These are phyloP conservation scores for Penicillium sp. DNA, from an alignment of 2,329 filamentous ascomycete species.

Conservation along the genomic window DNA sequence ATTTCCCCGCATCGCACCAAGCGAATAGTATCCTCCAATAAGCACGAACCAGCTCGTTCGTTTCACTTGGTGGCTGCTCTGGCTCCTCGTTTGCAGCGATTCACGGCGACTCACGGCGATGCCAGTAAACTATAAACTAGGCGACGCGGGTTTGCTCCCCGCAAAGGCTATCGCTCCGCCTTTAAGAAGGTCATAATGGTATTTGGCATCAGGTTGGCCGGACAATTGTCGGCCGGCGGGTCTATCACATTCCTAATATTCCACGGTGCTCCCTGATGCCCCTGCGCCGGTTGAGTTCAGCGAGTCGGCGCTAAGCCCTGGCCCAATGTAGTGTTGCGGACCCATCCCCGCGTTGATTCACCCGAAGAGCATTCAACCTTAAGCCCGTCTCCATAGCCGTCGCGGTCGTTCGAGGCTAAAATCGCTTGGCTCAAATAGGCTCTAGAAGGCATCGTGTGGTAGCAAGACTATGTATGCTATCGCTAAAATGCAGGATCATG, in stretches of 20 bases:
- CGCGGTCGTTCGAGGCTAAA: too few relatives aligned
- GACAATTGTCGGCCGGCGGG: constrained; percentile 4
- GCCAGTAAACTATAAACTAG: constrained; percentile 1
- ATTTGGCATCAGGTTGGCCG: background rate
- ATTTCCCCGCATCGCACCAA: constrained; percentile 14
- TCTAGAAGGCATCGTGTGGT: too few relatives aligned
- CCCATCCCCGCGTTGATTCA: background rate
- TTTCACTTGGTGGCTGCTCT: background rate
- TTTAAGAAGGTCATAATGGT: background rate
- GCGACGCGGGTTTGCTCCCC: background rate
- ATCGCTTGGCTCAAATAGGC: too few relatives aligned
- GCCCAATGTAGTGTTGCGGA: background rate
- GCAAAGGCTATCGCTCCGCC: background rate
- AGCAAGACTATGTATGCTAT: too few relatives aligned
- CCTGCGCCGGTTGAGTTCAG: background rate
- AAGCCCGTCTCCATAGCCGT: background rate
- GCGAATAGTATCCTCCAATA: background rate
- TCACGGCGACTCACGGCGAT: background rate
- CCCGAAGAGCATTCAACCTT: background rate
- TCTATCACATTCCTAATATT: background rate
- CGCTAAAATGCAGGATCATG: too few relatives aligned
- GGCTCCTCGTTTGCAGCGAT: background rate
- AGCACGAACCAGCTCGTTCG: background rate
- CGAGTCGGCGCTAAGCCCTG: constrained; percentile 8
- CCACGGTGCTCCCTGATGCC: too few relatives aligned